phyloP scores from a whole-genome alignment of 495 filamentous ascomycete species.

The Neurospora africana region DNA sequence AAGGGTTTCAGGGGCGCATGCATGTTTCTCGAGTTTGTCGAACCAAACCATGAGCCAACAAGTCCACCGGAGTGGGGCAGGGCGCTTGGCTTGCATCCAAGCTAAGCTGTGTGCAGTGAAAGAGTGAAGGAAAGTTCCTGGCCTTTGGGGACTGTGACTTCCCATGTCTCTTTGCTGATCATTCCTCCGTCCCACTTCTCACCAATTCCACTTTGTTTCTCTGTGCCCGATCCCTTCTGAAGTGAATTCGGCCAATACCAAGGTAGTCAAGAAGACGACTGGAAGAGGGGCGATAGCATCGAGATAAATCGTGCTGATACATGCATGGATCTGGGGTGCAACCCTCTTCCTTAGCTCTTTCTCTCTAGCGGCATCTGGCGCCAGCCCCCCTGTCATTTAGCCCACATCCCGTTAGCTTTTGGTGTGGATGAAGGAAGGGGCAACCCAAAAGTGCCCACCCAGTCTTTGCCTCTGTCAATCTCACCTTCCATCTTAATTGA shows the following conservation, averaged over 20 bases:
- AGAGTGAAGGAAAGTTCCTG: background rate
- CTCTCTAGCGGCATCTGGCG: background rate
- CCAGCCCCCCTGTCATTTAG: background rate
- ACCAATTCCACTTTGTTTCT: no score
- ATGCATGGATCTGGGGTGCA: background rate
- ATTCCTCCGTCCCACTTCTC: no score
- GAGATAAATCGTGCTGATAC: background rate
- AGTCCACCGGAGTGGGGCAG: background rate
- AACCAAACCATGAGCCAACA: background rate
- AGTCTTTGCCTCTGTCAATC: background rate
- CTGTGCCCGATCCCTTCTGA: background rate
- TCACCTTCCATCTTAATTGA: background rate
- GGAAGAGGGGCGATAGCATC: background rate
- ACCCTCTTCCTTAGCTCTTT: background rate
- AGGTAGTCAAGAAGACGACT: no score
- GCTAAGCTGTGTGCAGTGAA: background rate
- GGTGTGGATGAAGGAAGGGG: no score
- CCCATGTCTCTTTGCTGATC: background rate
- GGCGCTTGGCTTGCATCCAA: background rate
- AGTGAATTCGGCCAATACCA: no score
- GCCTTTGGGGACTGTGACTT: background rate
- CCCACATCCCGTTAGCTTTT: no score
- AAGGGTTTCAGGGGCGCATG: background rate
- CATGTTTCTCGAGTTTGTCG: background rate
- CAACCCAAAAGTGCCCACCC: background rate